Evolutionary conservation across 2,329 filamentous ascomycete genomes (phyloP), one percentile per base, ranked within the genome.

Genomic region (Aureobasidium mangrovei): DNA sequence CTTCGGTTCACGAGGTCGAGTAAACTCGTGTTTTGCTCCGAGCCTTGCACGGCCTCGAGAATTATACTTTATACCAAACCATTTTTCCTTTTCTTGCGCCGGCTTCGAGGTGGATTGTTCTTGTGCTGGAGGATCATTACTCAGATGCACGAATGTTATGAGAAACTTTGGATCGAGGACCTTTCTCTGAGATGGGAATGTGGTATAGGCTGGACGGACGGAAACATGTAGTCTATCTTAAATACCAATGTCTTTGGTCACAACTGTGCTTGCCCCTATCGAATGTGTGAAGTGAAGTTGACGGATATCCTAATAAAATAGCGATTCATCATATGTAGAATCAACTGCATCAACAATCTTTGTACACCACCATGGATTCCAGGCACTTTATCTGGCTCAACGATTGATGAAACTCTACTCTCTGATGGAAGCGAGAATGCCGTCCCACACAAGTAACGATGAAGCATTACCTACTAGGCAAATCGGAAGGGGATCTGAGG

Each of bases 141-240:
- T 41, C 9, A n/a, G 47, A 51, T 51, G 18, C 47, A 51, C 47
- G 47, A 49, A 33, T 42, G 8, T 51, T 42, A 51, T 40, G 47
- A 51, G 38, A 51, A 41, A 41, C n/a, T 6, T n/a, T 35, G 45
- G 10, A 47, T 47, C 33, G 27, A 18, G 10, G 29, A 10, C 33
- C 9, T 18, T 33, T 7, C 27, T 32, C 46, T 39, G 35, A 12
- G 35, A 49, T 49, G 46, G 10, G 33, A 7, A n/a, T 28, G 33
- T 27, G 27, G 31, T 26, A 9, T 24, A n/a, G 7, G 27, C 12
- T 10, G 43, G 32, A 29, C 18, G 12, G 46, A 40, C 39, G 46
- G 46, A 40, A 49, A 49, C 27, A 40, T 26, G 46, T 49, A 49
- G 46, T 28, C 33, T 47, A 10, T 31, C 27, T 12, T 27, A 24